Evolutionary conservation across 495 filamentous ascomycete genomes (phyloP).

Genomic region (Aspergillus bertholletiae): DNA sequence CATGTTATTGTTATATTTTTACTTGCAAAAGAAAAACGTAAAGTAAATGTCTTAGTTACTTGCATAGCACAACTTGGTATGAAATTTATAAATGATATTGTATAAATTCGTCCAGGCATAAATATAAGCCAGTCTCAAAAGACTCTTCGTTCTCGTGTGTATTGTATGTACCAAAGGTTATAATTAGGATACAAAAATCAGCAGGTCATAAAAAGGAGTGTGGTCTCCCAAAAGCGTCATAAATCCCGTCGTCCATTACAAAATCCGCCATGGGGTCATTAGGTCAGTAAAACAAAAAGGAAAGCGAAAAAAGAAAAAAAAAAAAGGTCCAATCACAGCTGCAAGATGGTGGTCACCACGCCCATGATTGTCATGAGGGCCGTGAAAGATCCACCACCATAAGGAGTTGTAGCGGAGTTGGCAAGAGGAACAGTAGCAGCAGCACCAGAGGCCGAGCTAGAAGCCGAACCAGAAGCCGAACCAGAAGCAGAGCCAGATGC

Average conservation of each 20-base stretch:
- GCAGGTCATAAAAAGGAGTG: background rate
- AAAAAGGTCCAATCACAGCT: constrained; percentile 22
- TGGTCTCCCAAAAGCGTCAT: background rate
- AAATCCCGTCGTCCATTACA: background rate
- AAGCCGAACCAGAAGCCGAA: constrained; percentile 9
- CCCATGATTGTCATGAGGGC: too few relatives aligned
- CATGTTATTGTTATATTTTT: background rate
- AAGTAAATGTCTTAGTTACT: too few relatives aligned
- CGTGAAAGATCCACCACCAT: constrained; percentile 21
- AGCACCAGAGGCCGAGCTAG: constrained; percentile 15
- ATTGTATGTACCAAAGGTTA: background rate
- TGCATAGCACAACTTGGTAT: too few relatives aligned
- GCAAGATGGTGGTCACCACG: constrained; percentile 33
- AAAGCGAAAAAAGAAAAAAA: too few relatives aligned
- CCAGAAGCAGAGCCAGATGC: constrained; percentile 17
- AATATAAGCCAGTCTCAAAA: background rate
- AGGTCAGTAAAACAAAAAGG: too few relatives aligned
- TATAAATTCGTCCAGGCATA: background rate
- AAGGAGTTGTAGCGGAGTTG: constrained; percentile 20
- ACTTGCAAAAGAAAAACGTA: too few relatives aligned
- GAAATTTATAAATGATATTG: background rate
- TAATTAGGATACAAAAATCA: background rate
- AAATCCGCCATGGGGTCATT: background rate
- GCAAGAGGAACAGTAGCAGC: constrained; percentile 15
- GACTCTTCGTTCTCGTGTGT: background rate